Percentiles rank a stretch among this genome's conserved stretches.
phyloP scores from a whole-genome alignment of 2,329 filamentous ascomycete species.

The Monosporascus sp. region DNA sequence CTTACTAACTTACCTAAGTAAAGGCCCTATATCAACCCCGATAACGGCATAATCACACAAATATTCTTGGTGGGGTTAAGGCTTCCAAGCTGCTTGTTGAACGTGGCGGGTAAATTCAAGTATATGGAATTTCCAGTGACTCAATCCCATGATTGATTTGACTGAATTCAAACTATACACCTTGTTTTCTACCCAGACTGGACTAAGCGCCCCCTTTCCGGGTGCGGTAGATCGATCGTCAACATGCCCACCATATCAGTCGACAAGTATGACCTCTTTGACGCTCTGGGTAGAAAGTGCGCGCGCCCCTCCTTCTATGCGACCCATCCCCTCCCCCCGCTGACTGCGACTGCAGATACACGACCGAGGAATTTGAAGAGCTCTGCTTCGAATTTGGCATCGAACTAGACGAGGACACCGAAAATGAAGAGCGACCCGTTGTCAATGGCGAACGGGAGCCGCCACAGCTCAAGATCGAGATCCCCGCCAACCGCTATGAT shows the following conservation, averaged over 20 bases:
- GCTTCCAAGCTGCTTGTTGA: neutral
- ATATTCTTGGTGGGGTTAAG: constrained; percentile 3
- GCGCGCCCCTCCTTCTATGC: constrained; percentile 18
- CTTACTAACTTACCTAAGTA: too few species aligned
- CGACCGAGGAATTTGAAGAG: constrained; percentile 91
- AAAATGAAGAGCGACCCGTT: constrained; percentile 66
- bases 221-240: neutral
- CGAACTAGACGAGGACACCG: constrained; percentile 94
- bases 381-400: constrained; percentile 98
- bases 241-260: constrained; percentile 94
- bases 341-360: constrained; percentile 54
- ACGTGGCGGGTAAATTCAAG: constrained; percentile 6
- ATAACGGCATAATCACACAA: constrained; percentile 5
- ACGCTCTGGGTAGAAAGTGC: constrained; percentile 83
- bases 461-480: constrained; percentile 95
- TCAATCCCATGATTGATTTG: constrained; percentile 19
- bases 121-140: constrained; percentile 33
- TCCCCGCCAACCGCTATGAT: constrained; percentile 89
- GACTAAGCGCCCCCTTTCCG: neutral
- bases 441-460: constrained; percentile 78
- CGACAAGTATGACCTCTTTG: constrained; percentile 92
- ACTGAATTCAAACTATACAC: neutral
- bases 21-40: too few species aligned
- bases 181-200: neutral
- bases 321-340: constrained; percentile 16